Base-by-base conservation (phyloP, 2,329 filamentous ascomycete species). In the Xylaria sp. region DNA sequence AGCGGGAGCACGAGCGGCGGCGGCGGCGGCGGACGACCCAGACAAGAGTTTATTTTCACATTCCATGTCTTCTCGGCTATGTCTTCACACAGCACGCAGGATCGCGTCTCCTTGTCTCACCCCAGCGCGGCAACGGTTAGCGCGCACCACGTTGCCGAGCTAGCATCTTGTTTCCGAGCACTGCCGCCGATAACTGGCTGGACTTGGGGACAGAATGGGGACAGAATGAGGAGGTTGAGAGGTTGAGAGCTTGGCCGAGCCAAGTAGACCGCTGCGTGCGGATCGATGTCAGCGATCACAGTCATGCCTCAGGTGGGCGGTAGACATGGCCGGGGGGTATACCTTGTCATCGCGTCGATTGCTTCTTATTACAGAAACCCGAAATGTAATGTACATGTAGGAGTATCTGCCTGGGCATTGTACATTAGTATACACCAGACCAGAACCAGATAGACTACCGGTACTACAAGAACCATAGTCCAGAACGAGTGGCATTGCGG, bases 21-120 rank as follows among this genome's bases (percentile, higher is more conserved):
- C 63, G 44, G 39, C 39, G 7, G 29, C 29, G 38, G 38, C 38
- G 38, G 38, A 50, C 61, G 51, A 57, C 57, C 57, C n/a, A 49
- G 45, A 20, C 61, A 58, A 54, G 58, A 61, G 65, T 58, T 65
- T 67, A 67, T 65, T 67, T 49, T 53, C 53, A 67, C 50, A n/a
- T 67, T 36, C 57, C 61, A n/a, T n/a, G n/a, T n/a, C n/a, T n/a
- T n/a, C n/a, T n/a, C n/a, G n/a, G n/a, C n/a, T 10, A 56, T 61
- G 45, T 58, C 56, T 47, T 58, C 6, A 29, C 29, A 36, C 38
- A 59, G 33, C 60, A 29, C 25, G 65, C 45, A 67, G 61, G 65
- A 67, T 61, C 56, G 15, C 47, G n/a, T 51, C 56, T 55, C 61
- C 36, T 50, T 22, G 57, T 53, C 56, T 20, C 39, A 51, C 51